phyloP scores from a whole-genome alignment of 106 monocot species.

The Dendrobium officinale region DNA sequence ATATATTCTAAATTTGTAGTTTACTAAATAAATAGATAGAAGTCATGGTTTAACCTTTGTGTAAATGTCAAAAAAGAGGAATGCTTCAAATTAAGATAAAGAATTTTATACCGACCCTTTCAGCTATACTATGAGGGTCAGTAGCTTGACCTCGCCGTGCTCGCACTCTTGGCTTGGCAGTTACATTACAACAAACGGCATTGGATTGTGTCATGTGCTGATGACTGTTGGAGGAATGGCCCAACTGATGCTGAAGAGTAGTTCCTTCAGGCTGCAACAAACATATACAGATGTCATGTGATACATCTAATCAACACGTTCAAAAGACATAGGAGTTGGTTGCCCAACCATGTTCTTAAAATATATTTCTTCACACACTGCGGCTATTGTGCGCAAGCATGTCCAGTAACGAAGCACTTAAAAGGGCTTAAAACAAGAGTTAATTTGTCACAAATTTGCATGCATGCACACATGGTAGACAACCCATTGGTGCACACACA shows the following conservation, averaged over 20 bases:
- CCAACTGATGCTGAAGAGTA: conserved; percentile 12
- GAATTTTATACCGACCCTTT: conserved; percentile 46
- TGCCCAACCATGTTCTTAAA: not conserved
- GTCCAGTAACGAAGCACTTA: too few relatives aligned
- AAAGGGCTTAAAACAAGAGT: too few relatives aligned
- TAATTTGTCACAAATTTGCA: too few relatives aligned
- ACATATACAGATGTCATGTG: conserved; percentile 2
- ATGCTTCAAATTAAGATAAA: not conserved
- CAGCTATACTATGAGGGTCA: conserved; percentile 92
- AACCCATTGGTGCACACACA: not conserved
- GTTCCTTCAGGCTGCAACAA: conserved; percentile 12
- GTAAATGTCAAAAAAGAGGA: not conserved
- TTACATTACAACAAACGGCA: conserved; percentile 30
- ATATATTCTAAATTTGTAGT: not conserved
- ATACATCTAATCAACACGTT: not conserved
- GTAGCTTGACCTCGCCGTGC: conserved; percentile 87
- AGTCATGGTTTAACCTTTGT: not conserved
- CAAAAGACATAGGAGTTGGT: not conserved
- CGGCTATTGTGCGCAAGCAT: not conserved
- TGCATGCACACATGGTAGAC: not conserved
- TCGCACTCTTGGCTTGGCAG: conserved; percentile 41
- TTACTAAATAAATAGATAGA: not conserved
- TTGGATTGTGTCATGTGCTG: conserved; percentile 16
- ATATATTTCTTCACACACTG: not conserved
- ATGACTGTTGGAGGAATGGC: conserved; percentile 20